Percentiles rank a stretch among this genome's conserved stretches.
phyloP scores from a whole-genome alignment of 1,284 basidiomycete species.

The Sphaerobolus stellatus region DNA sequence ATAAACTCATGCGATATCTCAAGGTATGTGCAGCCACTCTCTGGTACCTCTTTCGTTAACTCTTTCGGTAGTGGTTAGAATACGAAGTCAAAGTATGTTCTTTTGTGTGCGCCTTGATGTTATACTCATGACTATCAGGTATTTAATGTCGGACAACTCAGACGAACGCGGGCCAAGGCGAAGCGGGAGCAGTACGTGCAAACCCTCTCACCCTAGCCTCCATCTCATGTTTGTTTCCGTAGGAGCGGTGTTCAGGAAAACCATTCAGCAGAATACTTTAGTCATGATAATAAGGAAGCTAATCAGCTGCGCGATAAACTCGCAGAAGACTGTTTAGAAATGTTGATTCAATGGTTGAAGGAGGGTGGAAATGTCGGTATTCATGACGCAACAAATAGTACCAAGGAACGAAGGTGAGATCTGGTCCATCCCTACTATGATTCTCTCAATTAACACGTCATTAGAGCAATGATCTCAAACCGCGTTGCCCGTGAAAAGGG shows the following conservation, averaged over 20 bases:
- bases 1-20: constrained; percentile 81
- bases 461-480: constrained; percentile 76
- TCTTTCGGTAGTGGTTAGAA: constrained; percentile 82
- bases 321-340: constrained; percentile 91
- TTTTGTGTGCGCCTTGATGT: constrained; percentile 2
- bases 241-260: constrained; percentile 83
- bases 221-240: constrained; percentile 13
- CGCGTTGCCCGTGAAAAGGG: constrained; percentile 89
- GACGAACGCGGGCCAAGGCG: constrained; percentile 82
- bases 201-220: not conserved
- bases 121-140: constrained; percentile 51
- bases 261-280: constrained; percentile 92
- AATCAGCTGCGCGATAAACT: constrained; percentile 79
- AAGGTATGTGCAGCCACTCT: constrained; percentile 45
- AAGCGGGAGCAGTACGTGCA: constrained; percentile 65
- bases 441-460: constrained; percentile 9
- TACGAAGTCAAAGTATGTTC: constrained; percentile 85
- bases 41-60: constrained; percentile 14
- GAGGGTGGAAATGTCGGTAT: constrained; percentile 97
- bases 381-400: constrained; percentile 97
- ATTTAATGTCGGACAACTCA: constrained; percentile 96
- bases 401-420: constrained; percentile 63
- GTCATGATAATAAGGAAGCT: constrained; percentile 81
- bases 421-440: constrained; percentile 13
- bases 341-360: constrained; percentile 93